Conservation (phyloP, 1,284 basidiomycete genomes). For the Boletellus dicymbophilus region DNA sequence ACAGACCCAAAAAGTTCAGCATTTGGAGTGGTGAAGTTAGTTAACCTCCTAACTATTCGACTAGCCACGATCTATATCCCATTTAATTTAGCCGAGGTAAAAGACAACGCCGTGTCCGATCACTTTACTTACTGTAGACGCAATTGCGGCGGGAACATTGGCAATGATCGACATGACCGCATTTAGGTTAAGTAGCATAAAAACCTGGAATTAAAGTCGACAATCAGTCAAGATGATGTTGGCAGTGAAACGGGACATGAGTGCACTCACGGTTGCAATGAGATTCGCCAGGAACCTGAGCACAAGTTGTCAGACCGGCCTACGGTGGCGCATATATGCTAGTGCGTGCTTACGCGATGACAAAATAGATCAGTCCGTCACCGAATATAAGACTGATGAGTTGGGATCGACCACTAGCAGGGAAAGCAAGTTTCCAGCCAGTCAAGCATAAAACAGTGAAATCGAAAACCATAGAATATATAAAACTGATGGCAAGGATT, state of each 20-base stretch:
- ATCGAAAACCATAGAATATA: constrained; percentile 75
- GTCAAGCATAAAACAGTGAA: constrained; percentile 61
- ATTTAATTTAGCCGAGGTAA: not conserved
- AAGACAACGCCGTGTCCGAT: not conserved
- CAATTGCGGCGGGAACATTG: constrained; percentile 72
- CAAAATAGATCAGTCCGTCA: constrained; percentile 73
- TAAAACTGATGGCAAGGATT: constrained; percentile 64
- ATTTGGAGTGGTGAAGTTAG: constrained; percentile 53
- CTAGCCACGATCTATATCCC: constrained; percentile 64
- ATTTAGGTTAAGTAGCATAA: constrained; percentile 73
- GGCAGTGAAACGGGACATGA: not conserved
- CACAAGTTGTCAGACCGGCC: constrained; percentile 1
- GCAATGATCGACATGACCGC: constrained; percentile 75
- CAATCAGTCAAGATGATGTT: not conserved
- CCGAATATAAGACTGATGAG: constrained; percentile 67
- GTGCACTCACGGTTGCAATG: constrained; percentile 55
- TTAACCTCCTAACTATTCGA: constrained; percentile 66
- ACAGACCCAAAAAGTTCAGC: constrained; percentile 59
- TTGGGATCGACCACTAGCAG: constrained; percentile 45
- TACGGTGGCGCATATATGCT: constrained; percentile 6
- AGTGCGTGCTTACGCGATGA: constrained; percentile 68
- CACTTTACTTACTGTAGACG: constrained; percentile 53
- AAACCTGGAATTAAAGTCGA: constrained; percentile 41
- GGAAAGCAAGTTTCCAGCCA: constrained; percentile 56
- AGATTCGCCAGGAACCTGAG: constrained; percentile 65